Base-by-base conservation (phyloP, 805 yeast species). In the Pichia insulana region DNA sequence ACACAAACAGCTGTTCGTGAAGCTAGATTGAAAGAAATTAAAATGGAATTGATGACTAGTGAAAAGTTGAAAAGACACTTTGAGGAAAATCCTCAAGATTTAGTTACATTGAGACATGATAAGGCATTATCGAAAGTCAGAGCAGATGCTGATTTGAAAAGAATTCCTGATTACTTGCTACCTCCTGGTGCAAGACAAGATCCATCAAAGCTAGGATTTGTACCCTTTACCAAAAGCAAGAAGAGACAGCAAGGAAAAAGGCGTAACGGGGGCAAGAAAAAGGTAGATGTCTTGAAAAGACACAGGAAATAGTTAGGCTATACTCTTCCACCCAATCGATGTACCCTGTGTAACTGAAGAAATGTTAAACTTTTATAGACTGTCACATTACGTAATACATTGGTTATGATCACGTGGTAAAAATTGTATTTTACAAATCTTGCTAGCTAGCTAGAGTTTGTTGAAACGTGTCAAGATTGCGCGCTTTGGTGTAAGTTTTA, bases 21-120 rank as follows among this genome's bases (percentile, higher is more conserved):
- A 56, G 97, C 97, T 1, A 76, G 97, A 56, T 74, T 88, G 44
- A 83, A 78, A 60, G 98, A 92, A 58, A 72, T 90, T 61, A 84
- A 84, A 61, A 75, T 80, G 51, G 97, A 92, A 62, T 70, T 92
- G 59, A 68, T 92, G 48, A 77, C 90, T 35, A 84, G 94, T 52
- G 96, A 87, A 44, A 88, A 86, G 58, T 73, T 92, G 59, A 87
- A 88, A 64, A 75, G 96, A 57, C 95, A 87, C 64, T 92, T 92
- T 59, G 96, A 90, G 62, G 97, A 92, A 58, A 92, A 92, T 58
- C 98, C 98, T 7, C 94, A 86, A 57, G 98, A 92, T 64, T 72
- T 92, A 54, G 78, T 78, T 17, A 78, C 83, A 41, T 74, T 92
- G 58, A 82, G 96, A 58, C 98, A 92, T 57, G 98, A 92, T 59